Conservation (phyloP, 148 eudicot genomes). For the Agrostemma githago region DNA sequence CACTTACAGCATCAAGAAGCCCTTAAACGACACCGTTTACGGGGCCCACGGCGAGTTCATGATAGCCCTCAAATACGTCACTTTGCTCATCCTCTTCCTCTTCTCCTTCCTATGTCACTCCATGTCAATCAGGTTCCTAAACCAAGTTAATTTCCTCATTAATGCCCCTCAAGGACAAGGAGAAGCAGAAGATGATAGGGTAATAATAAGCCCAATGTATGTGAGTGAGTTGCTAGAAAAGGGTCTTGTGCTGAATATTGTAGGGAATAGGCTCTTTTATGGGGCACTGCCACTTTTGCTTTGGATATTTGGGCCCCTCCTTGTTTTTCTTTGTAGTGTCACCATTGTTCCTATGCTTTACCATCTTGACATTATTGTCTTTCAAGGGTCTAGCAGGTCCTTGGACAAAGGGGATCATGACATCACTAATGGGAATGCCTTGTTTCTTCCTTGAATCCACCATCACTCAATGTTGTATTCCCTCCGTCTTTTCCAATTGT, state of each 20-base stretch:
- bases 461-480: too few species aligned
- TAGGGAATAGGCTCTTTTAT: constrained; percentile 39
- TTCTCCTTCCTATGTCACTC: constrained; percentile 82
- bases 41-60: constrained; percentile 92
- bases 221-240: constrained; percentile 30
- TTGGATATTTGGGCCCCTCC: constrained; percentile 37
- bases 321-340: constrained; percentile 28
- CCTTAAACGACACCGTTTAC: constrained; percentile 69
- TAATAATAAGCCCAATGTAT: constrained; percentile 16
- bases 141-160: constrained; percentile 72
- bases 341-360: constrained; percentile 33
- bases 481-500: too few species aligned
- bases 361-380: constrained; percentile 31
- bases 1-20: constrained; percentile 80
- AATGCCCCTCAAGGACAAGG: constrained; percentile 14
- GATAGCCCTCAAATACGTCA: constrained; percentile 79
- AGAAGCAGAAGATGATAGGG: constrained; percentile 1
- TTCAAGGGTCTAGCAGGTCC: constrained; percentile 7
- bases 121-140: constrained; percentile 72
- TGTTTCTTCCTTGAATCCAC: constrained; percentile 2
- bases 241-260: constrained; percentile 25
- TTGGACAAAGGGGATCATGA: constrained; percentile 22
- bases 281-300: constrained; percentile 36
- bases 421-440: constrained; percentile 16
- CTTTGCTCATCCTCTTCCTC: constrained; percentile 60